Conservation (phyloP, 192 early-diverging fungal species). For the Mortierella antarctica region DNA sequence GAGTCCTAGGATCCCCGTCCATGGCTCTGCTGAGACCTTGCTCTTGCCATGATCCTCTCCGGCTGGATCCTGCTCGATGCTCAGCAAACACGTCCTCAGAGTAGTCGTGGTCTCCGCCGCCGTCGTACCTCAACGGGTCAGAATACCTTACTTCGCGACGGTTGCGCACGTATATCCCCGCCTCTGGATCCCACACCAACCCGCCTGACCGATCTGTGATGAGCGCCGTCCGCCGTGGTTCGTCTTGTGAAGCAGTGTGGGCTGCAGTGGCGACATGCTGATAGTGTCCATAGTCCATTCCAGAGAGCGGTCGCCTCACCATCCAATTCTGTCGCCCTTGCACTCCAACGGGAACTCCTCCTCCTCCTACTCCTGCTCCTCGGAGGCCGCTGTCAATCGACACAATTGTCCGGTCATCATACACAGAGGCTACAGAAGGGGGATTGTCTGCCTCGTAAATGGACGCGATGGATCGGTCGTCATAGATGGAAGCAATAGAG, state of each 20-base stretch:
- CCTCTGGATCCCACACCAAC: background rate
- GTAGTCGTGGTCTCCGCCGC: background rate
- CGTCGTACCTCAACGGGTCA: background rate
- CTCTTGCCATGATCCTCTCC: background rate
- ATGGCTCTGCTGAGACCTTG: background rate
- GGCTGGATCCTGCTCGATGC: background rate
- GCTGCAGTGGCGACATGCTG: slow-evolving; percentile 16
- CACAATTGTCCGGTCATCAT: slow-evolving; percentile 21
- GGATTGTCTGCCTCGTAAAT: slow-evolving; percentile 11
- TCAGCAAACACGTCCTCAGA: background rate
- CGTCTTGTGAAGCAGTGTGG: slow-evolving; percentile 1
- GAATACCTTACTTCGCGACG: background rate
- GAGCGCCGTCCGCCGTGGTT: background rate
- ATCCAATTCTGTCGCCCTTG: slow-evolving; percentile 2
- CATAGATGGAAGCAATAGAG: slow-evolving; percentile 35
- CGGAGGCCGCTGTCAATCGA: slow-evolving; percentile 16
- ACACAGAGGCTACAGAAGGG: slow-evolving; percentile 19
- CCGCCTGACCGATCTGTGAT: background rate
- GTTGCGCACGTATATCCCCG: background rate
- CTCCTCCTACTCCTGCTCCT: background rate
- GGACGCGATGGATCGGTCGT: slow-evolving; percentile 12
- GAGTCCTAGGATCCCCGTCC: slow-evolving; percentile 2
- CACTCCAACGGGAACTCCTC: background rate
- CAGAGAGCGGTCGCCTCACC: slow-evolving; percentile 17
- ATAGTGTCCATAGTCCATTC: slow-evolving; percentile 6